Base-by-base conservation (phyloP, 306 rosid species). In the Oxytropis ochrocephala region DNA sequence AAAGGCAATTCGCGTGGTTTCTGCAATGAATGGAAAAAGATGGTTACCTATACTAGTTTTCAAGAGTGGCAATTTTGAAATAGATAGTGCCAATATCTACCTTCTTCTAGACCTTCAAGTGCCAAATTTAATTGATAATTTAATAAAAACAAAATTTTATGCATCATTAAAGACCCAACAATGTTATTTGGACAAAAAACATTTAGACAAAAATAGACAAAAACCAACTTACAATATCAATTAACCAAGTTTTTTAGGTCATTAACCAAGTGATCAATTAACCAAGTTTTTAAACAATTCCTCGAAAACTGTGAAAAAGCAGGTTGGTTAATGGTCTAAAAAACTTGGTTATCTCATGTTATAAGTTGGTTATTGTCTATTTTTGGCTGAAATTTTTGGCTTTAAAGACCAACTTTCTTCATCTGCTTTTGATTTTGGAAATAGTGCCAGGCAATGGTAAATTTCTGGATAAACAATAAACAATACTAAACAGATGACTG, bases 361-460 rank as follows among this genome's bases (percentile, higher is more conserved):
- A n/a, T n/a, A n/a, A n/a, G n/a, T n/a, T n/a, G n/a, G n/a, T n/a
- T n/a, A n/a, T n/a, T n/a, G n/a, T n/a, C n/a, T n/a, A n/a, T n/a
- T n/a, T n/a, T n/a, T n/a, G n/a, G n/a, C n/a, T n/a, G n/a, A n/a
- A n/a, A n/a, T n/a, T n/a, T n/a, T n/a, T n/a, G n/a, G n/a, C n/a
- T n/a, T n/a, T n/a, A n/a, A n/a, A n/a, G 82, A 82, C 99, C 97
- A 95, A 83, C 92, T 91, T 60, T 80, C 96, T 67, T 82, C 95
- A 53, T 91, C 92, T 65, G 89, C 96, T 85, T 64, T 85, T 18
- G 96, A 83, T 79, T 89, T 89, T 75, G 99, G 91, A 72, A 95
- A 95, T 59, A 86, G 75, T 48, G 95, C 95, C 27, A 95, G 85
- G 80, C 91, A 87, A 60, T 80, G 69, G 88, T 88, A 61, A 91